These are phyloP conservation scores for Neurospora sp. DNA, from an alignment of 495 filamentous ascomycete species.

Conservation along the genomic window DNA sequence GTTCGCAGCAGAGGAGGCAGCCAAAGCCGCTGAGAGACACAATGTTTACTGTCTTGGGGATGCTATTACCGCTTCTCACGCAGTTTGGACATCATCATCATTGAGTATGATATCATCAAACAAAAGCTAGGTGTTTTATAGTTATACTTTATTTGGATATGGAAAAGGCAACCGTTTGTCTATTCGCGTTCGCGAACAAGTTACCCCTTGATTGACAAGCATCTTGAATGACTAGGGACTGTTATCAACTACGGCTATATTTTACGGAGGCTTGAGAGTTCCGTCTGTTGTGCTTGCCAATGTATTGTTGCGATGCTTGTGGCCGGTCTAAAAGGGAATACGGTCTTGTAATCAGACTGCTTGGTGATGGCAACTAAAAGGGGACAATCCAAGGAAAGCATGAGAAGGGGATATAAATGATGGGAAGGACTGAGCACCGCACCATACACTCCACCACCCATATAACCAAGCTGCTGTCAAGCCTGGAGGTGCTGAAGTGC, in stretches of 20 bases:
- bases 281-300: not conserved
- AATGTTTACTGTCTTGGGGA: conserved; percentile 70
- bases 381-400: not conserved
- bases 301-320: not conserved
- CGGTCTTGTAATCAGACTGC: not conserved
- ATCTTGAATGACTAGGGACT: not conserved
- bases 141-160: not conserved
- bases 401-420: not conserved
- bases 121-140: not conserved
- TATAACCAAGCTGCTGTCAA: not conserved
- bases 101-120: conserved; percentile 23
- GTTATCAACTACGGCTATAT: not conserved
- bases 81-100: conserved; percentile 87
- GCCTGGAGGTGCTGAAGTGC: not conserved
- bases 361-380: not conserved
- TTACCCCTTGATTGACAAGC: not conserved
- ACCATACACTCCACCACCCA: not conserved
- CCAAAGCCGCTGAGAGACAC: conserved; percentile 51
- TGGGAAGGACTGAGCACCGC: not conserved
- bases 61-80: conserved; percentile 80
- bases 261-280: not conserved
- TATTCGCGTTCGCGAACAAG: not conserved
- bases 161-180: not conserved
- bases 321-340: not conserved
- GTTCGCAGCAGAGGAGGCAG: conserved; percentile 38